phyloP scores from a whole-genome alignment of 2,329 filamentous ascomycete species.

The Penicillium sp. region DNA sequence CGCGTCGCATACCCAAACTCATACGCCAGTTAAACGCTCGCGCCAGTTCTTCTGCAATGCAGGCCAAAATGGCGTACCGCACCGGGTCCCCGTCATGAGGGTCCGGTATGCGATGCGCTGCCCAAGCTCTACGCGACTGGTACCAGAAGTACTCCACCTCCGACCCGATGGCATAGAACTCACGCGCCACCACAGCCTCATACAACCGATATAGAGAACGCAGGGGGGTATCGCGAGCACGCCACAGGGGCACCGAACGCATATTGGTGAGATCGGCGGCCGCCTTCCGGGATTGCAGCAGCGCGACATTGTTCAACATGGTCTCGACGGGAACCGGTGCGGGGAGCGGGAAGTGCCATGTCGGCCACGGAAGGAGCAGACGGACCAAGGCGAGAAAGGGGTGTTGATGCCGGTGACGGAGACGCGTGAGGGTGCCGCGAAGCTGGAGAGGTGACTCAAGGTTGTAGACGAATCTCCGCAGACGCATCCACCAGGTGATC shows the following conservation, averaged over 20 bases:
- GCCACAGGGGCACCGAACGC: conserved; percentile 33
- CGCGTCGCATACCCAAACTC: conserved; percentile 30
- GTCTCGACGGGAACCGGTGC: conserved; percentile 21
- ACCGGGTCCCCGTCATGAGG: conserved; percentile 33
- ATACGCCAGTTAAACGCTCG: conserved; percentile 34
- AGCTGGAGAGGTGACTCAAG: conserved; percentile 27
- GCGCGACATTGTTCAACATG: conserved; percentile 17
- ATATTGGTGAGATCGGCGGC: conserved; percentile 30
- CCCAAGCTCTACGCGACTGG: conserved; percentile 25
- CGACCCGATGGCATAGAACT: conserved; percentile 26
- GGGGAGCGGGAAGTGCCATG: conserved; percentile 32
- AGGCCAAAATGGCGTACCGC: conserved; percentile 35
- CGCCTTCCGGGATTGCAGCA: conserved; percentile 24
- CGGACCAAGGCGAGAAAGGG: conserved; percentile 27
- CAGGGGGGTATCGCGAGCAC: conserved; percentile 34
- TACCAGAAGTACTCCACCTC: conserved; percentile 35
- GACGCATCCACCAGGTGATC: conserved; percentile 19
- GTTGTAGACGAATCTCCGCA: conserved; percentile 18
- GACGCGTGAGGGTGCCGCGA: conserved; percentile 26
- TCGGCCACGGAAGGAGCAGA: conserved; percentile 30
- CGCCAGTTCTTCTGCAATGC: conserved; percentile 29
- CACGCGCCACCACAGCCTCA: conserved; percentile 26
- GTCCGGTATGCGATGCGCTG: conserved; percentile 28
- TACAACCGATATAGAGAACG: conserved; percentile 37
- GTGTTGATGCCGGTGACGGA: conserved; percentile 25